Conservation (phyloP, 352 stramenopile genomes). For the Phytophthora hibernalis region DNA sequence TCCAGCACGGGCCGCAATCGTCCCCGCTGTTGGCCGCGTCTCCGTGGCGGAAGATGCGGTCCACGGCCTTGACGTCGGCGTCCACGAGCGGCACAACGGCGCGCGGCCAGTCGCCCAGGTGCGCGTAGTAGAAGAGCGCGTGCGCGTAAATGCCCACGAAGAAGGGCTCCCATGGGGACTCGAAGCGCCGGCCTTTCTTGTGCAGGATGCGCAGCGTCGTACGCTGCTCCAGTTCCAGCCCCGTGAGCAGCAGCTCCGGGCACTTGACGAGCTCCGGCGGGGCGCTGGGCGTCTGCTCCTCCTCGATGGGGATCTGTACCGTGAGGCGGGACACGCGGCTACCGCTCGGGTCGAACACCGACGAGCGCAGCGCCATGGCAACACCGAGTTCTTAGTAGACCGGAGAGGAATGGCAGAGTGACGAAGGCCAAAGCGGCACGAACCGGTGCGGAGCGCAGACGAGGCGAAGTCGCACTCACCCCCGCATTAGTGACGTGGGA, state of each 20-base stretch:
- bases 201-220: slow-evolving; percentile 52
- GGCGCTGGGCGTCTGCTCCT: slow-evolving; percentile 6
- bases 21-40: slow-evolving; percentile 31
- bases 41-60: slow-evolving; percentile 61
- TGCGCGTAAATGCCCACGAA: slow-evolving; percentile 70
- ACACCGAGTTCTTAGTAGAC: slow-evolving; percentile 16
- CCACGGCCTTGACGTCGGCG: slow-evolving; percentile 57
- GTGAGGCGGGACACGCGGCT: slow-evolving; percentile 19
- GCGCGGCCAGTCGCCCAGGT: slow-evolving; percentile 54
- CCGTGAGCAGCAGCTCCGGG: slow-evolving; percentile 58
- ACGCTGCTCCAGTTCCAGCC: slow-evolving; percentile 52
- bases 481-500: not conserved
- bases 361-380: too few relatives aligned
- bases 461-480: not conserved
- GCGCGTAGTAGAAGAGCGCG: slow-evolving; percentile 72
- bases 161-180: slow-evolving; percentile 64
- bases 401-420: slow-evolving; percentile 28
- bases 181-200: slow-evolving; percentile 76
- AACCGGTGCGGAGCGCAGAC: not conserved
- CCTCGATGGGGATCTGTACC: slow-evolving; percentile 23
- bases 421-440: slow-evolving; percentile 19
- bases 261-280: slow-evolving; percentile 39
- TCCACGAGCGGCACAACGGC: slow-evolving; percentile 62
- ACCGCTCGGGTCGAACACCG: slow-evolving; percentile 29
- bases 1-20: slow-evolving; percentile 78